Evolutionary conservation across 805 yeast species (phyloP), one percentile per base, ranked within the genome.

Genomic region (Schwanniomyces polymorphus): DNA sequence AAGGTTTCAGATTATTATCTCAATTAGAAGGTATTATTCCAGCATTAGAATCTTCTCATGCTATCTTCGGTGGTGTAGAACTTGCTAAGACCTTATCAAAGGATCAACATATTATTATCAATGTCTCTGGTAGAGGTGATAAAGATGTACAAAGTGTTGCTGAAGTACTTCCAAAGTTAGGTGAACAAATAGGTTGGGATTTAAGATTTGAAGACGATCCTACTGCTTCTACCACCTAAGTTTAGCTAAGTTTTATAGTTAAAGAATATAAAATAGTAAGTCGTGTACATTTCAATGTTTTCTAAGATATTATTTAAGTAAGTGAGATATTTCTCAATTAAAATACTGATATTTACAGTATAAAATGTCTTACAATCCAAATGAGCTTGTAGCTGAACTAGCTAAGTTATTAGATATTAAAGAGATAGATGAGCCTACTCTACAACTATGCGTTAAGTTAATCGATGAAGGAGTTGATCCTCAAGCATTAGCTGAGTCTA

Each of bases 141-240:
- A 94, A 94, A 75, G 99, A 94, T 68, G 99, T 94, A 34, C 97
- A 91, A 72, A 88, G 91, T 66, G 97, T 94, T 45, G 99, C 99
- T 41, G 97, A 94, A 68, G 82, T 85, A 44, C 78, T 94, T 64
- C 99, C 99, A 41, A 80, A 73, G 53, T 75, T 90, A 47, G 99
- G 99, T 38, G 95, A 94, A 42, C 64, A 84, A 68, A 92, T 94
- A 61, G 94, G 86, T 60, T 94, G 99, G 99, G 97, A 92, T 66
- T 78, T 94, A 65, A 82, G 99, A 69, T 94, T 94, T 58, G 88
- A 87, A 60, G 70, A 64, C 9, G 35, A 18, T 14, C 14, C 35
- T 31, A 18, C 35, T 31, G 8, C 35, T 16, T 31, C 35, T 2
- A 14, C 35, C 17, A 31, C 35, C 21, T 31, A 31, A 18, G 2